A percentile compares a stretch with the other conserved stretches of the same genome.
phyloP scores from a whole-genome alignment of 345 rosid species.

The Corchorus capsularis region DNA sequence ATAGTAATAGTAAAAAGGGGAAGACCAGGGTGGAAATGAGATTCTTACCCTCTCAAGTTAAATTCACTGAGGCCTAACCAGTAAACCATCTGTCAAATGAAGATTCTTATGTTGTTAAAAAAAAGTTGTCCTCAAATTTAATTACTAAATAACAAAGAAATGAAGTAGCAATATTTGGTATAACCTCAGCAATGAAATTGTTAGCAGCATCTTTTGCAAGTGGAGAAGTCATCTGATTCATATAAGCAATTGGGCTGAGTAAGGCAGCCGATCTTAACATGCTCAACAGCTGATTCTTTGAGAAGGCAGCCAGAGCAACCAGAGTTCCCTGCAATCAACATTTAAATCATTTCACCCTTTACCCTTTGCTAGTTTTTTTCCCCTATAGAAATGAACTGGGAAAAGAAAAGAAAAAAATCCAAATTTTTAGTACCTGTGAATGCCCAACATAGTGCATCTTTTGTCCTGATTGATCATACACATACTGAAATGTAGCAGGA shows the following conservation, averaged over 20 bases:
- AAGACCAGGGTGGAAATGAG: background rate
- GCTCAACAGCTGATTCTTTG: constrained; percentile 37
- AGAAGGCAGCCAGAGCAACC: constrained; percentile 53
- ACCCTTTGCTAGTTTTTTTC: background rate
- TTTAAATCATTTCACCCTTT: background rate
- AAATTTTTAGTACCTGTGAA: constrained; percentile 39
- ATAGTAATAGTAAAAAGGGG: background rate
- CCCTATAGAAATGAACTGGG: background rate
- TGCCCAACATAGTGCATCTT: constrained; percentile 53
- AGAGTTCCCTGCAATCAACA: constrained; percentile 44
- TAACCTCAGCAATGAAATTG: constrained; percentile 45
- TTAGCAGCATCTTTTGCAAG: constrained; percentile 39
- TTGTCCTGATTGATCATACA: constrained; percentile 41
- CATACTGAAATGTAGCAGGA: constrained; percentile 48
- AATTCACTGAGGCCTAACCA: constrained; percentile 43
- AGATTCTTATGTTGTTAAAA: background rate
- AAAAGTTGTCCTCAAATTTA: background rate
- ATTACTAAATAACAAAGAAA: background rate
- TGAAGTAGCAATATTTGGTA: background rate
- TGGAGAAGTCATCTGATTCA: constrained; percentile 44
- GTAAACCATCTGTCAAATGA: constrained; percentile 39
- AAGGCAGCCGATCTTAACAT: constrained; percentile 56
- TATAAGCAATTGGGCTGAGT: constrained; percentile 50
- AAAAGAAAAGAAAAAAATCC: background rate
- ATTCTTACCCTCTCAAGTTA: constrained; percentile 42